These are phyloP conservation scores for Tilletia walkeri DNA, from an alignment of 1,284 basidiomycete species.

Conservation along the genomic window DNA sequence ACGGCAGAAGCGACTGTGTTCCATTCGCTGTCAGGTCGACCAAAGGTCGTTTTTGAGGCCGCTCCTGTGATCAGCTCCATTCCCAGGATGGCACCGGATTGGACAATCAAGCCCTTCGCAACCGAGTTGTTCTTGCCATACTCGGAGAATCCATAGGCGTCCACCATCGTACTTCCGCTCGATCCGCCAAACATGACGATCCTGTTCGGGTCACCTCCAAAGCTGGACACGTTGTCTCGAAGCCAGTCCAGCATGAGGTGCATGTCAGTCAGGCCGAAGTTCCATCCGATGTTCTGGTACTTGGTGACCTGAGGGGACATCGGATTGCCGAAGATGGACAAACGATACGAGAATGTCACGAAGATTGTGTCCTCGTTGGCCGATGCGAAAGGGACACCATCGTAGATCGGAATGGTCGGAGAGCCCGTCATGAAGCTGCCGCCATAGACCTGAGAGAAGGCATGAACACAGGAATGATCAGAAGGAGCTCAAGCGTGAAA, in stretches of 20 bases:
- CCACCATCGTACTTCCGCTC: conserved; percentile 22
- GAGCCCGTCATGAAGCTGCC: conserved; percentile 15
- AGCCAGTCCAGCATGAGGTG: conserved; percentile 17
- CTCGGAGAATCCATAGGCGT: conserved; percentile 30
- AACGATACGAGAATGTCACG: conserved; percentile 15
- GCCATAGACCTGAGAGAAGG: conserved; percentile 15
- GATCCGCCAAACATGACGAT: conserved; percentile 17
- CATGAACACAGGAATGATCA: no score
- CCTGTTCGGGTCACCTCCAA: conserved; percentile 16
- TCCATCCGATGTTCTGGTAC: conserved; percentile 15
- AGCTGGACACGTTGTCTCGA: conserved; percentile 9
- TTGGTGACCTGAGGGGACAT: conserved; percentile 12
- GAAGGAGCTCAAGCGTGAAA: no score
- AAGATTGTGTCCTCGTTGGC: conserved; percentile 16
- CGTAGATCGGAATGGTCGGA: conserved; percentile 16
- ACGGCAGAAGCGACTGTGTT: conserved; percentile 7
- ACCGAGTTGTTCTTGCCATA: conserved; percentile 29
- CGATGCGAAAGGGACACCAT: background rate
- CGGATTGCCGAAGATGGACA: conserved; percentile 19
- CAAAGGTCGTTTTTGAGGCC: background rate
- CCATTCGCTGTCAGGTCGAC: conserved; percentile 3
- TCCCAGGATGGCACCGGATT: conserved; percentile 26
- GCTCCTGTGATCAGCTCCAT: conserved; percentile 22
- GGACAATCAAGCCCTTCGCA: conserved; percentile 18
- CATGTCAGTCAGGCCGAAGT: conserved; percentile 18